Base-by-base conservation (phyloP, 164 flowering plant species). In the Vitis labrusca region DNA sequence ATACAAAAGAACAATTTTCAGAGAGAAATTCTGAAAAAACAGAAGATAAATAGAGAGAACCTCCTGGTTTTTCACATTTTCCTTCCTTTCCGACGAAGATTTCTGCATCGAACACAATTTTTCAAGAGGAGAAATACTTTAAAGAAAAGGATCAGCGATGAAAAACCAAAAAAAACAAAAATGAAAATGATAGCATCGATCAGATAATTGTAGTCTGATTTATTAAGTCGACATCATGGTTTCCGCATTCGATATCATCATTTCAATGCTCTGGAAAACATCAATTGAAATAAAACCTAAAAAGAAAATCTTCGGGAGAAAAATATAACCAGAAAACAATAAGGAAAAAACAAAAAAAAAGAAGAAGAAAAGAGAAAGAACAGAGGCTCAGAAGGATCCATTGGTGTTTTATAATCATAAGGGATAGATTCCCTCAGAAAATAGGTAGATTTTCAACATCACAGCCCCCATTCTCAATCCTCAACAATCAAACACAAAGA, bases 131-230 rank as follows among this genome's bases (percentile, higher is more conserved):
- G 44, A 3, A 37, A 37, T 37, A 37, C 44, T 23, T 23, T 6
- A 37, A 37, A 37, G 44, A 37, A 6, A 37, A 37, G 7, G 44
- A 37, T 37, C 44, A 37, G 44, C 2, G 44, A 37, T 37, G 3
- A 37, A 37, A 37, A 3, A 37, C 27, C 44, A 37, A 37, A 0
- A 58, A 9, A 8, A 59, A 55, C 27, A 67, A 14, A 16, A 54
- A 58, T 0, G 10, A 9, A 30, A 65, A 30, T 3, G 23, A 19
- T 1, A 30, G 55, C 82, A 76, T 56, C 74, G 92, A 85, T 91
- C 96, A 88, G 92, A 91, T 91, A 91, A 88, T 90, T 91, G 91
- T 91, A 88, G 92, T 88, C 92, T 87, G 96, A 63, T 64, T 77
- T 66, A 73, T 73, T 63, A 3, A 66, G 75, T 88, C 85, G 75